Evolutionary conservation across 768 basidiomycete species (phyloP).

Genomic region (Kockovaella imperatae): DNA sequence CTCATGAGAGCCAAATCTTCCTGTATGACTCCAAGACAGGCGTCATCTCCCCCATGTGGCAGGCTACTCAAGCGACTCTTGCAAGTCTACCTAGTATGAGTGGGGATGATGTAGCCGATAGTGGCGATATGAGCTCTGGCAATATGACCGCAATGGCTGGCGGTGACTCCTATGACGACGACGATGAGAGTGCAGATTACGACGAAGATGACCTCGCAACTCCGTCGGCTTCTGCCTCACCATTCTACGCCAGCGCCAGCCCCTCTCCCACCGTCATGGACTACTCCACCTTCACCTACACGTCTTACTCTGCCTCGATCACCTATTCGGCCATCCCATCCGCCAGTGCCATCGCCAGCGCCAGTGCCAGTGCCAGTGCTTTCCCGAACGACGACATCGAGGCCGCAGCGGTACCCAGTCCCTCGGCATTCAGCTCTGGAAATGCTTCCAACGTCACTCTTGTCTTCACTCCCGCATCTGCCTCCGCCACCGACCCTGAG

Average conservation of each 20-base stretch:
- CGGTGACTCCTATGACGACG: not conserved
- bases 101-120: not conserved
- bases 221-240: constrained; percentile 6
- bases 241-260: not conserved
- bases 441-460: constrained; percentile 26
- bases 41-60: constrained; percentile 54
- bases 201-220: constrained; percentile 6
- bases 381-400: constrained; percentile 4
- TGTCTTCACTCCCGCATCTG: constrained; percentile 29
- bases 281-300: no score
- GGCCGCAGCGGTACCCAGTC: constrained; percentile 3
- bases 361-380: not conserved
- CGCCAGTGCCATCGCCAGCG: not conserved
- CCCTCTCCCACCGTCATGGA: not conserved
- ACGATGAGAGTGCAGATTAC: constrained; percentile 3
- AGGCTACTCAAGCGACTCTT: constrained; percentile 16
- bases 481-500: no score
- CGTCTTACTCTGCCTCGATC: no score
- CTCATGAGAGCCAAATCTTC: constrained; percentile 56
- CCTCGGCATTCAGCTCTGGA: constrained; percentile 1
- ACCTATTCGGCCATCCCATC: not conserved
- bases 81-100: not conserved
- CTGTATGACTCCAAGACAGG: constrained; percentile 52
- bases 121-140: not conserved
- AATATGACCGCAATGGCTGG: not conserved